Evolutionary conservation across 495 filamentous ascomycete species (phyloP).

Genomic region (Rostrohypoxylon terebratum): DNA sequence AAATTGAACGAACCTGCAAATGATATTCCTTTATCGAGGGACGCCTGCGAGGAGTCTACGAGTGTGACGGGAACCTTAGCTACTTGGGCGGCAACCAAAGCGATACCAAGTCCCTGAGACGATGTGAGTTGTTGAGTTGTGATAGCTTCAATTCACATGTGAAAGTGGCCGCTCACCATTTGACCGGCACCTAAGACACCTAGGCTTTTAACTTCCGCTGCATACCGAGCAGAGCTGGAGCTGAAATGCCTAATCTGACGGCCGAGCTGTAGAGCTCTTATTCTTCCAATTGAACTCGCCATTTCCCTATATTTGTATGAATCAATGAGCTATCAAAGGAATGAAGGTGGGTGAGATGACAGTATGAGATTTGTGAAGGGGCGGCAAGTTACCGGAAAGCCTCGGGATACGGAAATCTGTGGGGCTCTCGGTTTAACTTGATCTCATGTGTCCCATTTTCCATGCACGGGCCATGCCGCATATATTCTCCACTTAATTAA

Average conservation of each 20-base stretch:
- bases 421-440: conserved; percentile 8
- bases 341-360: conserved; percentile 26
- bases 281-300: conserved; percentile 51
- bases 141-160: conserved; percentile 34
- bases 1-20: conserved; percentile 76
- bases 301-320: conserved; percentile 39
- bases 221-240: conserved; percentile 62
- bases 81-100: conserved; percentile 89
- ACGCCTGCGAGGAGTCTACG: conserved; percentile 84
- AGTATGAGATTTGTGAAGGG: conserved; percentile 18
- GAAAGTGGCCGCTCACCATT: conserved; percentile 72
- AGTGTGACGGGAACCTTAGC: conserved; percentile 87
- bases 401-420: conserved; percentile 56
- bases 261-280: conserved; percentile 50
- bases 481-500: not conserved
- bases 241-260: conserved; percentile 64
- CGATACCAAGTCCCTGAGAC: conserved; percentile 92
- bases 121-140: conserved; percentile 30
- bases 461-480: not conserved
- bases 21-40: conserved; percentile 89
- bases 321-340: not conserved
- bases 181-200: conserved; percentile 97
- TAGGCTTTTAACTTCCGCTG: conserved; percentile 84
- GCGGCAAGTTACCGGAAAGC: conserved; percentile 49
- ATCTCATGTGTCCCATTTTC: not conserved